Evolutionary conservation across 2,329 filamentous ascomycete genomes (phyloP), one percentile per base, ranked within the genome.

Genomic region (Fusarium virguliforme): DNA sequence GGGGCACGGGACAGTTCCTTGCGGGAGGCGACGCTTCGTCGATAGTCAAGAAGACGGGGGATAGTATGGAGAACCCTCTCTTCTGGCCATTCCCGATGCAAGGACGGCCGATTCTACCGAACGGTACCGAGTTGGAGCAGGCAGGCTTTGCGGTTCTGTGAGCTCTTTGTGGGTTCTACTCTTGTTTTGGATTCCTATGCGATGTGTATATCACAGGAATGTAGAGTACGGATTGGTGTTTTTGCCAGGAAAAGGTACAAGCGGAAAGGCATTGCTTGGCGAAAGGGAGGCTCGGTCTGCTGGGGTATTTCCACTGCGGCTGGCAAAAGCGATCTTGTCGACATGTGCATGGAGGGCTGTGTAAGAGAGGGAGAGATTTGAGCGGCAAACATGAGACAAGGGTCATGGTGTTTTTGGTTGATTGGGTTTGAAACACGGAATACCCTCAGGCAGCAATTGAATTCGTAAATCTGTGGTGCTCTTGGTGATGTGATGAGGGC

Each of bases 71-170:
- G 64, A 88, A 88, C 60, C 87, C 87, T 18, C 78, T 89, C 2
- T 89, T 89, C 71, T 90, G 88, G 88, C 87, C 87, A 1, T 89
- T 89, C 65, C 87, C 88, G 0, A 86, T 89, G 85, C 87, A 89
- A 70, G 87, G 87, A 0, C 81, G 87, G 24, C 87, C 87, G 4
- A 86, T 89, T 63, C 69, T 89, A 30, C 83, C 86, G 0, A 80
- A 77, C 0, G 86, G 86, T 1, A 73, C 81, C 32, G 80, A 83
- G 55, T 72, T 90, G 58, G 80, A 84, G 70, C 82, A 86, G 32
- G 86, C 87, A 3, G 88, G 88, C 0, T 90, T 90, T 73, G 81
- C 81, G 26, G 65, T 83, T 18, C 12, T 74, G 12, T 74, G 35
- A 70, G 24, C 13, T 8, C 8, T 34, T 35, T 5, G 7, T 8